Evolutionary conservation across 805 yeast species (phyloP).

Genomic region (Ogataea haglerorum): DNA sequence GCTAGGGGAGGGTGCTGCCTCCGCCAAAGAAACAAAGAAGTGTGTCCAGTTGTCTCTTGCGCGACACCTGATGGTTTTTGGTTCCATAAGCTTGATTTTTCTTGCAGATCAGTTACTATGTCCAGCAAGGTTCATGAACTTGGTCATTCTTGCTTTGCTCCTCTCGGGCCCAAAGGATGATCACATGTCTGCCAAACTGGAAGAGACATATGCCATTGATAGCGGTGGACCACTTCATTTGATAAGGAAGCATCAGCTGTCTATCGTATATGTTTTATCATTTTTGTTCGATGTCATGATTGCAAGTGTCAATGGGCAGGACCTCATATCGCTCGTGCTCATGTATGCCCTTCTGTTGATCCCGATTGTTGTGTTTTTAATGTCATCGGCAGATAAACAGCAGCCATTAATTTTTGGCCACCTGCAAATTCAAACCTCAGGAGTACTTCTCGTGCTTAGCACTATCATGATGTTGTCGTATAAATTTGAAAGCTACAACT

Average conservation of each 20-base stretch:
- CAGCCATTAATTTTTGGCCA: not conserved
- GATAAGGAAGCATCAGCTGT: slow-evolving; percentile 18
- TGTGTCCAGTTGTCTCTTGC: not conserved
- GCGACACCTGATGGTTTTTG: slow-evolving; percentile 1
- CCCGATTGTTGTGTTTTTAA: slow-evolving; percentile 21
- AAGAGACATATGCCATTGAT: slow-evolving; percentile 18
- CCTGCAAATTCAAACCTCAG: slow-evolving; percentile 15
- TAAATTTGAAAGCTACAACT: slow-evolving; percentile 21
- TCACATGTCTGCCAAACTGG: slow-evolving; percentile 19
- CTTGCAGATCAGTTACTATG: slow-evolving; percentile 24
- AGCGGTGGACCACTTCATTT: slow-evolving; percentile 7
- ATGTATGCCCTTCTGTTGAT: slow-evolving; percentile 23
- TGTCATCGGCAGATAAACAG: slow-evolving; percentile 8
- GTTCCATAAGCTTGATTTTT: slow-evolving; percentile 21
- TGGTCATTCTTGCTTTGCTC: slow-evolving; percentile 23
- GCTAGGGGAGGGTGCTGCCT: not conserved
- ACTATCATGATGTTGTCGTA: slow-evolving; percentile 11
- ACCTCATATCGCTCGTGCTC: slow-evolving; percentile 1
- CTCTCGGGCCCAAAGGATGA: slow-evolving; percentile 8
- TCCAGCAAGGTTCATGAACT: slow-evolving; percentile 27
- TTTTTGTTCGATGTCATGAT: slow-evolving; percentile 15
- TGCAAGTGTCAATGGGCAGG: not conserved
- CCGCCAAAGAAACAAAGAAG: not conserved
- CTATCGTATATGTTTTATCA: slow-evolving; percentile 15
- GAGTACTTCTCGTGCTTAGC: slow-evolving; percentile 8